phyloP scores from a whole-genome alignment of 331 rosid species.

The Acacia concinna region DNA sequence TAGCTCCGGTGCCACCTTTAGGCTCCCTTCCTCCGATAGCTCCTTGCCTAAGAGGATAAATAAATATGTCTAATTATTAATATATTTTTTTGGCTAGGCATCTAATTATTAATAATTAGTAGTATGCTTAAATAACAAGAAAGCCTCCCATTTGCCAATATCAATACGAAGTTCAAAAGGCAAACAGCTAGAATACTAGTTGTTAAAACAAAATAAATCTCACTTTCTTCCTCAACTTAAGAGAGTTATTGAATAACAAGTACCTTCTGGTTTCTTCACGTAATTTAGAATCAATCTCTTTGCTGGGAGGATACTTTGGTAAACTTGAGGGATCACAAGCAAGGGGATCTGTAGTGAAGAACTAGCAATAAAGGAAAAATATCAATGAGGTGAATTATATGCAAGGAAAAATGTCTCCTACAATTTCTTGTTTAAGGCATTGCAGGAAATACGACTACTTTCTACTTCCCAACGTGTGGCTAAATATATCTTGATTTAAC shows the following conservation, averaged over 20 bases:
- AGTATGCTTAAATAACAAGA: conserved; percentile 4
- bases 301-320: conserved; percentile 90
- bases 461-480: conserved; percentile 1
- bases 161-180: conserved; percentile 17
- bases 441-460: neutral
- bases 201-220: conserved; percentile 6
- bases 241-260: conserved; percentile 25
- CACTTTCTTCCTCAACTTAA: conserved; percentile 9
- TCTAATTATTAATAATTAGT: neutral
- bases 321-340: conserved; percentile 91
- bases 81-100: neutral
- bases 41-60: conserved; percentile 46
- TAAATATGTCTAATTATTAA: conserved; percentile 10
- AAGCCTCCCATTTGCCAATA: conserved; percentile 15
- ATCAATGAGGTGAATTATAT: conserved; percentile 21
- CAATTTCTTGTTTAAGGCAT: conserved; percentile 12
- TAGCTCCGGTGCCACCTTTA: conserved; percentile 45
- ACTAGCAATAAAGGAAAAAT: conserved; percentile 48
- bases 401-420: conserved; percentile 22
- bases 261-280: conserved; percentile 83
- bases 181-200: conserved; percentile 13
- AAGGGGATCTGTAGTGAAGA: conserved; percentile 77
- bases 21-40: conserved; percentile 42
- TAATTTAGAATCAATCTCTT: conserved; percentile 86
- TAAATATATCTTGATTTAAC: conserved; percentile 8